Base-by-base conservation (phyloP, 768 basidiomycete genomes). In the Arthromyces matolae region DNA sequence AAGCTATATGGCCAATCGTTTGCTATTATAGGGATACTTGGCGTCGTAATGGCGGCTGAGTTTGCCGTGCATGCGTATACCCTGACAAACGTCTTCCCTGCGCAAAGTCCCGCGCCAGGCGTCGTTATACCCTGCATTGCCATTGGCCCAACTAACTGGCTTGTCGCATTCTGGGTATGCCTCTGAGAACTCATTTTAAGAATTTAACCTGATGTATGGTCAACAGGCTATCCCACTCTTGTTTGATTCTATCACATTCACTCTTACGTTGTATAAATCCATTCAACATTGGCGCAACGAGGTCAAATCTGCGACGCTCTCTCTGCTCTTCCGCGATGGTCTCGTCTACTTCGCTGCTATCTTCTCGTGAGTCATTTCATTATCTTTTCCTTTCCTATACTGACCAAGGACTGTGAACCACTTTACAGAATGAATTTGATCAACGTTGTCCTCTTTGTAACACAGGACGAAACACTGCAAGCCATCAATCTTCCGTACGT, bases 301-400 rank as follows among this genome's bases (percentile, higher is more conserved):
- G 32, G 40, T 42, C 9, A 34, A 22, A 35, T 49, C 35, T 29
- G 37, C 36, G n/a, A 46, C 42, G 29, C 24, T 60, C 5, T 19
- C 20, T 22, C 5, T 52, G 12, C 18, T 43, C 8, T 48, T 47
- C 40, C 50, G 57, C 10, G 60, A 64, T 33, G 60, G 62, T 3
- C 24, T 62, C 3, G 14, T 60, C 9, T 64, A 64, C 45, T 64
- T 64, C 33, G 52, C 56, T n/a, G 59, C 54, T 16, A 60, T 62
- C 27, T 60, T 62, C 38, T 47, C 56, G 50, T 51, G 20, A 9
- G 45, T 47, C 7, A 4, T 31, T 16, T 14, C 3, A 14, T 37
- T 0, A 9, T 4, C 5, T n/a, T 10, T 19, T 7, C 7, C 9
- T 33, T n/a, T n/a, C n/a, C n/a, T n/a, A n/a, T n/a, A n/a, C n/a